A percentile compares a stretch with the other conserved stretches of the same genome.
phyloP scores from a whole-genome alignment of 495 filamentous ascomycete genomes.

The Hypomontagnella monticulosa region DNA sequence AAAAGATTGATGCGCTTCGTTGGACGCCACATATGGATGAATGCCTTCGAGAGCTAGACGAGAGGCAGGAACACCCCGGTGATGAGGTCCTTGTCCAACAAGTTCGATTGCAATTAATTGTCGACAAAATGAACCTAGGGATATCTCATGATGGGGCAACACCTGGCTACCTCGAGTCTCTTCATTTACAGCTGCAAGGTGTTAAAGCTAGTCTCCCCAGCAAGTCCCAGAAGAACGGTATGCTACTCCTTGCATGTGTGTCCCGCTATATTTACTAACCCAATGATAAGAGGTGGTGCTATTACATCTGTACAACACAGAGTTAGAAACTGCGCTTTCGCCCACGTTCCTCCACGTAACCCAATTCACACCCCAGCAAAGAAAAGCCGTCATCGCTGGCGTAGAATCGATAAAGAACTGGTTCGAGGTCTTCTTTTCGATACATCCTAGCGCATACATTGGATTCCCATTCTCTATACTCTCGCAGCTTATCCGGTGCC shows the following conservation, averaged over 20 bases:
- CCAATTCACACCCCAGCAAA: background rate
- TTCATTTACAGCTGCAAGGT: background rate
- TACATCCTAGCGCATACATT: conserved; percentile 1
- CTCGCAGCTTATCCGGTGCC: background rate
- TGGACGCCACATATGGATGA: conserved; percentile 14
- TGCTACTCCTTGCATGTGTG: background rate
- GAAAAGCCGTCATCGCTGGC: background rate
- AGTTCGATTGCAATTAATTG: background rate
- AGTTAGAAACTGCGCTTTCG: conserved; percentile 4
- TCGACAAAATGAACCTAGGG: background rate
- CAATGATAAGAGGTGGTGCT: background rate
- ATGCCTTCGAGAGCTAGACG: background rate
- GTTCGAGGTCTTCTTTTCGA: conserved; percentile 7
- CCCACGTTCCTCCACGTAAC: conserved; percentile 3
- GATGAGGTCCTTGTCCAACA: background rate
- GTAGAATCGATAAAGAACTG: background rate
- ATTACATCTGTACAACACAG: conserved; percentile 3
- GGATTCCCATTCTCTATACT: conserved; percentile 8
- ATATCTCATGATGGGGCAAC: background rate
- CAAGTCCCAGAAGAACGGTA: background rate
- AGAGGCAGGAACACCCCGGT: background rate
- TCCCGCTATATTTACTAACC: background rate
- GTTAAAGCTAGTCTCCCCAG: background rate
- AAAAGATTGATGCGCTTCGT: conserved; percentile 2
- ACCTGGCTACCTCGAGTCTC: background rate